Evolutionary conservation across 441 rosid species (phyloP).

Genomic region (Metrosideros polymorpha): DNA sequence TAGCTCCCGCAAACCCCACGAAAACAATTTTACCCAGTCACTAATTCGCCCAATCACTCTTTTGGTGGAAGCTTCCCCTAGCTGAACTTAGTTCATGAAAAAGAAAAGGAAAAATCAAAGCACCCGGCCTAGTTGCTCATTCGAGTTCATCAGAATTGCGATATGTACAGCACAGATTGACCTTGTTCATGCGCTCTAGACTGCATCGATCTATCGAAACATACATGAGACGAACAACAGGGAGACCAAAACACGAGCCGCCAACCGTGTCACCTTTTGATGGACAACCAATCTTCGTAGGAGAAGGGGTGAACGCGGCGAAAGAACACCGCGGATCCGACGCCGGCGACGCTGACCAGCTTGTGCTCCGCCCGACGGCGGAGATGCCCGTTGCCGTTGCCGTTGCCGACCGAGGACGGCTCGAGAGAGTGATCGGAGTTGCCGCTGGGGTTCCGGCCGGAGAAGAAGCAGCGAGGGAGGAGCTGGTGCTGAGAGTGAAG

Average conservation of each 20-base stretch:
- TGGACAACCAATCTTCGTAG: conserved; percentile 74
- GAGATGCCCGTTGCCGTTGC: conserved; percentile 10
- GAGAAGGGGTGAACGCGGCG: conserved; percentile 63
- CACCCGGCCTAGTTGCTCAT: not conserved
- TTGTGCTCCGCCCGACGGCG: not conserved
- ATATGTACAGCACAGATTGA: not conserved
- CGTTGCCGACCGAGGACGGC: not conserved
- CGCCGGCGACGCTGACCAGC: conserved; percentile 67
- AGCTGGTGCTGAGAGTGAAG: conserved; percentile 55
- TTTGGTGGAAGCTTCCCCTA: not conserved
- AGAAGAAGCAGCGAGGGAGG: conserved; percentile 73
- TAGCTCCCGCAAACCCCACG: not conserved
- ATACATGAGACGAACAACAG: not conserved
- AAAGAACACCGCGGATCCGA: conserved; percentile 80
- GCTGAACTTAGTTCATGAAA: not conserved
- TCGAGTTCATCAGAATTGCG: not conserved
- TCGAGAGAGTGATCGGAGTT: conserved; percentile 13
- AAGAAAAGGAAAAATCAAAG: not conserved
- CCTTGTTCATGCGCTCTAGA: not conserved
- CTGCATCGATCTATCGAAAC: not conserved
- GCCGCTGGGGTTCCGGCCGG: conserved; percentile 32
- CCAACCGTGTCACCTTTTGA: conserved; percentile 38
- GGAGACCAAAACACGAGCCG: not conserved
- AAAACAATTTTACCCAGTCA: not conserved
- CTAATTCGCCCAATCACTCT: not conserved